A percentile compares a stretch with the other conserved stretches of the same genome.
These are phyloP conservation scores for Gynostemma pentaphyllum DNA, from an alignment of 306 rosid genomes.

Conservation along the genomic window DNA sequence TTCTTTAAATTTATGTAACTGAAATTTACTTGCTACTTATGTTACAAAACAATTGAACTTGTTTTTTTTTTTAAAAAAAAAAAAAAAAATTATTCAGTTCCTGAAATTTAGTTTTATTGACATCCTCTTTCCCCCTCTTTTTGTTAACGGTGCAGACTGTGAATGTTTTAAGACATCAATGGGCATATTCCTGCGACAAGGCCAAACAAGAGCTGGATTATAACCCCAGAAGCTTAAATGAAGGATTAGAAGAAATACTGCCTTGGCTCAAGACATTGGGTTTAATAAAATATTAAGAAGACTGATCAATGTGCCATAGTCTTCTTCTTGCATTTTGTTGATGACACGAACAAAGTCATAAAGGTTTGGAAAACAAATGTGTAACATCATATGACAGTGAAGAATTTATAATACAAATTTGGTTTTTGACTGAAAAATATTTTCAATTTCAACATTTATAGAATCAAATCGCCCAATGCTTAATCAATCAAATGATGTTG, in stretches of 20 bases:
- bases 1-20: too few species aligned
- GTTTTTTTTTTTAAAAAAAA: not conserved
- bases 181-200: constrained; percentile 67
- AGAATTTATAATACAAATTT: too few species aligned
- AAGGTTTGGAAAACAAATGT: not conserved
- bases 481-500: too few species aligned
- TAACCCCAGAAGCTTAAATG: constrained; percentile 60
- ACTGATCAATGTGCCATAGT: not conserved
- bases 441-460: too few species aligned
- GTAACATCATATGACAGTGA: not conserved
- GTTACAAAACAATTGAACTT: too few species aligned
- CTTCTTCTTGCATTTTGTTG: not conserved
- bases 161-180: constrained; percentile 50
- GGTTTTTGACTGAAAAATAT: not conserved
- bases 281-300: constrained; percentile 31
- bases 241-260: constrained; percentile 66
- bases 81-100: too few species aligned
- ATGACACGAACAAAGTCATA: not conserved
- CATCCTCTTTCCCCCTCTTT: not conserved
- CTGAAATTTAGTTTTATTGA: not conserved
- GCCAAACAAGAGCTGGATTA: constrained; percentile 36
- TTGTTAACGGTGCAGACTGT: constrained; percentile 51
- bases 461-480: too few species aligned
- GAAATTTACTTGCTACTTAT: too few species aligned
- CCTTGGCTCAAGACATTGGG: constrained; percentile 68